Evolutionary conservation across 148 eudicot species (phyloP).

Genomic region (Suaeda aralocaspica): DNA sequence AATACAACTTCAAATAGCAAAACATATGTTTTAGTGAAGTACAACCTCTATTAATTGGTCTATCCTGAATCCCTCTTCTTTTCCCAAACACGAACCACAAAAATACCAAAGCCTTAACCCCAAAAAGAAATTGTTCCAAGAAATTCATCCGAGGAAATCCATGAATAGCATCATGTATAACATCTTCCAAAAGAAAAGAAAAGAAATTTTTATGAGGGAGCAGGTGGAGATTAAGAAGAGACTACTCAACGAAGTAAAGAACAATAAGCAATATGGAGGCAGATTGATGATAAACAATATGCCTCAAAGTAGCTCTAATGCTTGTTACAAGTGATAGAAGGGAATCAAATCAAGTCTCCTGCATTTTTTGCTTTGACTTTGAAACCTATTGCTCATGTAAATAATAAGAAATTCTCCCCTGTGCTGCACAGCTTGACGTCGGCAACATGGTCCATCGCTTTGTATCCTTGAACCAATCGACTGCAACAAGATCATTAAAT

Average conservation of each 20-base stretch:
- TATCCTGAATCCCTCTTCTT: not conserved
- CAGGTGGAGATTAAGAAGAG: not conserved
- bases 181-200: not conserved
- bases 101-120: too few species aligned
- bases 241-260: not conserved
- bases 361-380: not conserved
- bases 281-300: not conserved
- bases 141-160: too few species aligned
- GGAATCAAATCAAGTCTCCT: not conserved
- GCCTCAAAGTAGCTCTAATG: not conserved
- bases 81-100: not conserved
- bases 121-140: too few species aligned
- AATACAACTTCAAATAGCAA: not conserved
- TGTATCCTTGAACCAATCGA: slow-evolving; percentile 90
- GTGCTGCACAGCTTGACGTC: slow-evolving; percentile 90
- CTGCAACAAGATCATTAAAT: slow-evolving; percentile 92
- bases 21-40: too few species aligned
- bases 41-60: too few species aligned
- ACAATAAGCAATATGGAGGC: not conserved
- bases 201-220: not conserved
- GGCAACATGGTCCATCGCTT: slow-evolving; percentile 92
- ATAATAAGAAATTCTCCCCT: slow-evolving; percentile 41
- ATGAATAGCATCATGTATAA: too few species aligned
- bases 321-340: not conserved
- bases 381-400: not conserved